Evolutionary conservation across 192 early-diverging fungal genomes (phyloP).

Genomic region (Funneliformis geosporum): DNA sequence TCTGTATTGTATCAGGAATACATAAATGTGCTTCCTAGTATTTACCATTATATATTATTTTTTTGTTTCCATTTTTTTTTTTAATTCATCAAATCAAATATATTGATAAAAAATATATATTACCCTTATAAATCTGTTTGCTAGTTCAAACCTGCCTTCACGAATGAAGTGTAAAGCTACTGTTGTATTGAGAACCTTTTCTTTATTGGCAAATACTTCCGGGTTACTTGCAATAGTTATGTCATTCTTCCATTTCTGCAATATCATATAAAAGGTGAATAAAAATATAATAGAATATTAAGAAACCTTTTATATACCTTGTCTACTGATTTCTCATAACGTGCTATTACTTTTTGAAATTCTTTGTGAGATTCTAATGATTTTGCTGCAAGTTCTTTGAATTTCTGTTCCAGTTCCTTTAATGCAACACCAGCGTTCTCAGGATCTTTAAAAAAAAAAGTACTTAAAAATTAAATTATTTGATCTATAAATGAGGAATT

Average conservation of each 20-base stretch:
- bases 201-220: slow-evolving; percentile 73
- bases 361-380: slow-evolving; percentile 64
- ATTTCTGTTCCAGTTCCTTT: neutral
- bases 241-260: slow-evolving; percentile 69
- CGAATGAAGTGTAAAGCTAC: slow-evolving; percentile 80
- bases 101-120: neutral
- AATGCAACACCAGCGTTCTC: neutral
- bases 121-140: slow-evolving; percentile 60
- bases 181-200: slow-evolving; percentile 59
- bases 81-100: slow-evolving; percentile 29
- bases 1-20: slow-evolving; percentile 49
- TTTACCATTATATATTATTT: neutral
- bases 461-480: neutral
- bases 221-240: slow-evolving; percentile 64
- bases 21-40: slow-evolving; percentile 46
- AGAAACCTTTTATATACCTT: slow-evolving; percentile 48
- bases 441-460: neutral
- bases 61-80: neutral
- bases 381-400: slow-evolving; percentile 23
- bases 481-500: neutral
- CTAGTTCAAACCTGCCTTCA: slow-evolving; percentile 85
- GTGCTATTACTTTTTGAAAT: slow-evolving; percentile 57
- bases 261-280: neutral
- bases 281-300: neutral
- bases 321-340: slow-evolving; percentile 76